Evolutionary conservation across 352 stramenopile species (phyloP).

Genomic region (Pythium biforme): DNA sequence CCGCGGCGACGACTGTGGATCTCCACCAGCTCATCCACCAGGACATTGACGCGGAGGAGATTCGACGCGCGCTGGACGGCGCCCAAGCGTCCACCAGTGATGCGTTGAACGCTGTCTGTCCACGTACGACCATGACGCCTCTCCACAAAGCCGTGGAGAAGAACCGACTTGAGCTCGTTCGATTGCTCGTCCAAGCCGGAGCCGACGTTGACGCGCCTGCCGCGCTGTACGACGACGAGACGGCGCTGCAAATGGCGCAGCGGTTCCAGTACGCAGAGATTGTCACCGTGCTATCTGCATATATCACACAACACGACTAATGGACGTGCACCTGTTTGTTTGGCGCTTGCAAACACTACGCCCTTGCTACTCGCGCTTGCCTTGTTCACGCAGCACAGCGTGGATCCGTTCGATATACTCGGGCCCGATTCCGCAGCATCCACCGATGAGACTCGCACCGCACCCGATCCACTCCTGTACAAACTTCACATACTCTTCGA

Average conservation of each 20-base stretch:
- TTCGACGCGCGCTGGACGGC: not conserved
- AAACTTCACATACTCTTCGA: slow-evolving; percentile 68
- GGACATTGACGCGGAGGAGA: slow-evolving; percentile 24
- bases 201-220: slow-evolving; percentile 40
- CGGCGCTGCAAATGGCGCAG: slow-evolving; percentile 54
- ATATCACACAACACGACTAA: not conserved
- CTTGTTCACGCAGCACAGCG: slow-evolving; percentile 27
- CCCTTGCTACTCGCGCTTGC: not conserved
- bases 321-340: too few relatives aligned
- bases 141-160: slow-evolving; percentile 69
- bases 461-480: slow-evolving; percentile 63
- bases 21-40: slow-evolving; percentile 46
- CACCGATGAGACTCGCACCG: slow-evolving; percentile 74
- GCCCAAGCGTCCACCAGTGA: not conserved
- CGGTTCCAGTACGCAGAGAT: slow-evolving; percentile 56
- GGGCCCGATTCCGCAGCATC: slow-evolving; percentile 91
- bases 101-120: slow-evolving; percentile 42
- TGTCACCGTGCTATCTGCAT: not conserved
- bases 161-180: slow-evolving; percentile 48
- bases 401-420: slow-evolving; percentile 76
- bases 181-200: slow-evolving; percentile 39
- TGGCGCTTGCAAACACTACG: too few relatives aligned
- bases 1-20: slow-evolving; percentile 21
- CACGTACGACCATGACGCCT: slow-evolving; percentile 60
- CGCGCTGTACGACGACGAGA: slow-evolving; percentile 61